Base-by-base conservation (phyloP, 345 rosid genomes). In the Salix purpurea region DNA sequence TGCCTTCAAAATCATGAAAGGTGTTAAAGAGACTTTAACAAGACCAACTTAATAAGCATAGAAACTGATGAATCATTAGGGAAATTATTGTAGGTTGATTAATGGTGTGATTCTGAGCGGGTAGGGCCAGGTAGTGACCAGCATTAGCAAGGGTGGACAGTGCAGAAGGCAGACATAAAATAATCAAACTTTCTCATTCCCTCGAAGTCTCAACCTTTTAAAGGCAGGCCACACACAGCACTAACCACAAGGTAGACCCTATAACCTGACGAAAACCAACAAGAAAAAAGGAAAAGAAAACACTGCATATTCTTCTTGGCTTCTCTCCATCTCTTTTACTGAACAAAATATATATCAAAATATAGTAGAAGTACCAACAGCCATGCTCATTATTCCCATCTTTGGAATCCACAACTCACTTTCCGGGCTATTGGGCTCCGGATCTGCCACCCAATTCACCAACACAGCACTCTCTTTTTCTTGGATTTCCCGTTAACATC, bases 371-470 rank as follows among this genome's bases (percentile, higher is more conserved):
- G n/a, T 19, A 58, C 19, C 4, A 4, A 40, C 67, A 14, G 37
- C 69, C 74, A 69, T 44, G 44, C 73, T 74, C 62, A 54, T 65
- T 26, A 39, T 19, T 42, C 46, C 60, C 61, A 56, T 82, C 81
- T 81, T 42, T 65, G 88, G 80, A 86, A 81, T 65, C 83, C 88
- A 36, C 85, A 80, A 39, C 72, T 65, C 71, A 70, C 82, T 83
- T 86, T 83, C 79, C 84, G 83, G 87, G 85, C 83, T 85, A 82
- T 85, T 82, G 91, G 91, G 88, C 75, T 88, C 74, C 73, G 90
- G 84, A 87, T 87, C 90, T 87, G 90, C 85, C 86, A 74, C 92
- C 92, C 88, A 81, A 69, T 87, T 81, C 80, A 65, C 88, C 90
- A 81, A 75, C 90, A 89, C 26, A 23, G 73, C 81, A 71, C 66